Evolutionary conservation across 192 early-diverging fungal genomes (phyloP).

Genomic region (Coemansia sp.): DNA sequence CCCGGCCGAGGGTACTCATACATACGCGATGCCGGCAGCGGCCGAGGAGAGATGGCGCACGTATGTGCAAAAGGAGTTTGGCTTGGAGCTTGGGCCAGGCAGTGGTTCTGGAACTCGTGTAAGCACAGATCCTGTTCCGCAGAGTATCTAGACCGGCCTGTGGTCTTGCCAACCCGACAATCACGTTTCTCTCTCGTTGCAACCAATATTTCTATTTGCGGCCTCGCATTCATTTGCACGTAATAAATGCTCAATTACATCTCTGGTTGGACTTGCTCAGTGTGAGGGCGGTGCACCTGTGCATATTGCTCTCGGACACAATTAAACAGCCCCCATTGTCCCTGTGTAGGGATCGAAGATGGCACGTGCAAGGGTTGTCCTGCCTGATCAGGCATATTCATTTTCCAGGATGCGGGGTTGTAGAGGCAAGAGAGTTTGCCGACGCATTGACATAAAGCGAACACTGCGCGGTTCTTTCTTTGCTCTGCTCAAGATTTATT

Average conservation of each 20-base stretch:
- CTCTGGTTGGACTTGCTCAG: not conserved
- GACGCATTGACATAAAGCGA: not conserved
- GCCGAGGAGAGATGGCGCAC: slow-evolving; percentile 46
- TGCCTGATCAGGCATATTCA: not conserved
- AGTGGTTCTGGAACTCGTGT: not conserved
- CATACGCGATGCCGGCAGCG: slow-evolving; percentile 60
- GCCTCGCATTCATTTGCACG: not conserved
- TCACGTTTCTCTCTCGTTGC: not conserved
- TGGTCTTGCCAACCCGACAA: not conserved
- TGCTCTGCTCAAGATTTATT: slow-evolving; percentile 4
- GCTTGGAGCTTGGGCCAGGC: slow-evolving; percentile 26
- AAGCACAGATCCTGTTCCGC: not conserved
- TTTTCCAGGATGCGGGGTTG: slow-evolving; percentile 9
- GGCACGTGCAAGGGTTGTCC: not conserved
- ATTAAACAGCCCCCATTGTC: not conserved
- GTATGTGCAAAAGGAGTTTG: slow-evolving; percentile 41
- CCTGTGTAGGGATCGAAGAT: not conserved
- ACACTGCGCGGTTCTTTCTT: not conserved
- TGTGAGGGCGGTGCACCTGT: not conserved
- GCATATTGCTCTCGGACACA: not conserved
- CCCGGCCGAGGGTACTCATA: slow-evolving; percentile 71
- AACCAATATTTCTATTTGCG: not conserved
- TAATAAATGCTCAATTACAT: slow-evolving; percentile 1
- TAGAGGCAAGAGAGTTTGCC: not conserved
- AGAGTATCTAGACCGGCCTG: not conserved